phyloP scores from a whole-genome alignment of 2,329 filamentous ascomycete species.

The Periglandula ipomoeae region DNA sequence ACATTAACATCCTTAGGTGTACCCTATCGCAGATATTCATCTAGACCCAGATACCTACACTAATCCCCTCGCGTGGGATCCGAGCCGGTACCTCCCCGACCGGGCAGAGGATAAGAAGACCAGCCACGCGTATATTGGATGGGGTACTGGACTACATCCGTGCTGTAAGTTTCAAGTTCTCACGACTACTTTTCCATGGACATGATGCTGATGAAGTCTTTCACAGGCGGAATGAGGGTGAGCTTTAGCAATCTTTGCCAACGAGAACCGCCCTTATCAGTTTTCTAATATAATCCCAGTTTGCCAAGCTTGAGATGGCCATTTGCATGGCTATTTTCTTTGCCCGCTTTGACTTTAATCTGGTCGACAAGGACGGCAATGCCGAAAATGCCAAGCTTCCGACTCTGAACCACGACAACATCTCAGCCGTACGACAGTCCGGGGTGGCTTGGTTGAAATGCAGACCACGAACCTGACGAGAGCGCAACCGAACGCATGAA shows the following conservation, averaged over 20 bases:
- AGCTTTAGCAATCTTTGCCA: no score
- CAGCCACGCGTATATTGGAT: slow-evolving; percentile 22
- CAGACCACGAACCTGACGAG: no score
- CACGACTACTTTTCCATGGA: background rate
- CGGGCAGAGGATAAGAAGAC: slow-evolving; percentile 34
- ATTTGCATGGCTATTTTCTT: slow-evolving; percentile 40
- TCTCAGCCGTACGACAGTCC: slow-evolving; percentile 11
- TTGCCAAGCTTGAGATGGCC: slow-evolving; percentile 44
- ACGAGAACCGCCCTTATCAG: no score
- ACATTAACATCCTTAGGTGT: slow-evolving; percentile 22
- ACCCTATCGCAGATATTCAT: slow-evolving; percentile 38
- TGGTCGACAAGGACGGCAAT: slow-evolving; percentile 31
- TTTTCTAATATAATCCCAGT: slow-evolving; percentile 16
- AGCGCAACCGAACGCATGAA: no score
- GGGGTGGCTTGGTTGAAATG: slow-evolving; percentile 9
- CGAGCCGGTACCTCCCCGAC: slow-evolving; percentile 35
- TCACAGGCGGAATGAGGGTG: slow-evolving; percentile 8
- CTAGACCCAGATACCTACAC: slow-evolving; percentile 38
- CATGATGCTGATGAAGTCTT: background rate
- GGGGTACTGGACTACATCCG: slow-evolving; percentile 27
- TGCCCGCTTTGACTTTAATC: slow-evolving; percentile 36
- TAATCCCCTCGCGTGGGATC: slow-evolving; percentile 40
- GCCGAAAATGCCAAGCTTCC: slow-evolving; percentile 9
- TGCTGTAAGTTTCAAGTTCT: slow-evolving; percentile 18
- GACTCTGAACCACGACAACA: slow-evolving; percentile 8